phyloP scores from a whole-genome alignment of 2,329 filamentous ascomycete genomes.

The Pestalotiopsis sp. region DNA sequence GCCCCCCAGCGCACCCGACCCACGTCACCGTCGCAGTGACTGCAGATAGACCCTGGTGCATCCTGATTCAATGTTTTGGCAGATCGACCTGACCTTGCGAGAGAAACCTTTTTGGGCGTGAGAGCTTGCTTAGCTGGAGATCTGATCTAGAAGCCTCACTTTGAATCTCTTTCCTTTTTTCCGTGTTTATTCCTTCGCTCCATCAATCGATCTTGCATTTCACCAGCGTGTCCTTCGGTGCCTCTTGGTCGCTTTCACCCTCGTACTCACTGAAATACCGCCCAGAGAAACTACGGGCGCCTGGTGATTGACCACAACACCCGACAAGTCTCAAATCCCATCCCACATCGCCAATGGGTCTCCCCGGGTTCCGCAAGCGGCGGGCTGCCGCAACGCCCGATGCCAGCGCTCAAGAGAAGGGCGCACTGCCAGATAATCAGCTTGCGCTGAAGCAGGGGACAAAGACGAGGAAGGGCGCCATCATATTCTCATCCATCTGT shows the following conservation, averaged over 20 bases:
- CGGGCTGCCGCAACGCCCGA: conserved; percentile 18
- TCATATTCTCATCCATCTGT: conserved; percentile 66
- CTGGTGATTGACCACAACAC: background rate
- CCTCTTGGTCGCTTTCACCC: background rate
- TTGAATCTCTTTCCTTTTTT: background rate
- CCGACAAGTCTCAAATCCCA: background rate
- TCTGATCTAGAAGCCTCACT: background rate
- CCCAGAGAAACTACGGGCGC: background rate
- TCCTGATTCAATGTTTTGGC: background rate
- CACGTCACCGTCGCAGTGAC: conserved; percentile 9
- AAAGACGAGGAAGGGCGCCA: conserved; percentile 60
- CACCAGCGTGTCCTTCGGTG: background rate
- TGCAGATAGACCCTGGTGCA: conserved; percentile 1
- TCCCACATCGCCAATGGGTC: conserved; percentile 19
- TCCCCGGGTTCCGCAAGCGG: conserved; percentile 28
- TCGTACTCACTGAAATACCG: background rate
- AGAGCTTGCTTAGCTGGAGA: background rate
- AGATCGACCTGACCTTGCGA: background rate
- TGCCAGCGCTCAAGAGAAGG: conserved; percentile 23
- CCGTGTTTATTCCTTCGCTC: background rate
- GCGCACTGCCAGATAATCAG: conserved; percentile 17
- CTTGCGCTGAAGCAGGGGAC: conserved; percentile 49
- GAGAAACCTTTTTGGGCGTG: background rate
- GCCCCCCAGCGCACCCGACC: background rate
- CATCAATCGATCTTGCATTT: background rate